phyloP scores from a whole-genome alignment of 495 filamentous ascomycete species.

The Platismatia glauca region DNA sequence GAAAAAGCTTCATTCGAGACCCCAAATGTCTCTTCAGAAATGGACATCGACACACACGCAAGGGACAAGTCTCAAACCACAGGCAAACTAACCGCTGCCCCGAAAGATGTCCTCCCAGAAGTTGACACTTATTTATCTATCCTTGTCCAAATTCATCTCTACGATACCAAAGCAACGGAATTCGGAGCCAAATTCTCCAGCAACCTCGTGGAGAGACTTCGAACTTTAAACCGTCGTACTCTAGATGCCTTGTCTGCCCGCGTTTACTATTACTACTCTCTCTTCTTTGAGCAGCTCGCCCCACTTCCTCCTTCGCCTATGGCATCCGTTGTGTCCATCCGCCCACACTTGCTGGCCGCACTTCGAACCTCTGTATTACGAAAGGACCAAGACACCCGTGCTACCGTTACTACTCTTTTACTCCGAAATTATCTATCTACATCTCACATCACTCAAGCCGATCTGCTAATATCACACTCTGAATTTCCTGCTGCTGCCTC shows the following conservation, averaged over 20 bases:
- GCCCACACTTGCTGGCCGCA: slow-evolving; percentile 76
- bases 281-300: slow-evolving; percentile 83
- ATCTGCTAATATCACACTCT: slow-evolving; percentile 89
- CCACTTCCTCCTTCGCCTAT: slow-evolving; percentile 80
- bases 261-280: slow-evolving; percentile 93
- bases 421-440: slow-evolving; percentile 94
- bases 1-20: slow-evolving; percentile 49
- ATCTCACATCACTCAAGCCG: slow-evolving; percentile 93
- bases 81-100: slow-evolving; percentile 27
- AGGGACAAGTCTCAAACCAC: slow-evolving; percentile 35
- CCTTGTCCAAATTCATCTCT: slow-evolving; percentile 78
- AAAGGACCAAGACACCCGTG: slow-evolving; percentile 93
- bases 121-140: slow-evolving; percentile 88
- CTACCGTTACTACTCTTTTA: slow-evolving; percentile 85
- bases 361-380: slow-evolving; percentile 87
- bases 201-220: slow-evolving; percentile 71
- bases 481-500: slow-evolving; percentile 86
- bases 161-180: slow-evolving; percentile 71
- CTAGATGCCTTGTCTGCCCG: slow-evolving; percentile 88
- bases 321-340: slow-evolving; percentile 74
- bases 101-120: slow-evolving; percentile 76
- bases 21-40: slow-evolving; percentile 47
- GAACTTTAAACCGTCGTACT: slow-evolving; percentile 83
- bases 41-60: slow-evolving; percentile 67
- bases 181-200: slow-evolving; percentile 75